Evolutionary conservation across 257 asterid genomes (phyloP), one percentile per base, ranked within the genome.

Genomic region (Scutellaria galericulata): DNA sequence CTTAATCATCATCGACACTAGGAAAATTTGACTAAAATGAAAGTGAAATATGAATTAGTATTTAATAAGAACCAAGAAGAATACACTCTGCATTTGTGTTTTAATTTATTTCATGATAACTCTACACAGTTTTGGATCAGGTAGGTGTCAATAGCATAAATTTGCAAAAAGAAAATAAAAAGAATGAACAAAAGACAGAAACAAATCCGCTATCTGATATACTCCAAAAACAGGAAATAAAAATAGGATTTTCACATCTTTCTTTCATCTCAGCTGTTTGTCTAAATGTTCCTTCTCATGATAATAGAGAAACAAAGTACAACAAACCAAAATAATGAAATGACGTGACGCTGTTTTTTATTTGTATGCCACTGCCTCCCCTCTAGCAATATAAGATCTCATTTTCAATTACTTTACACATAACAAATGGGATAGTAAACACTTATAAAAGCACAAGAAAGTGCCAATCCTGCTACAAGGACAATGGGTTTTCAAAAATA

Each of bases 311-410:
- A 9, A 45, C 39, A 10, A 39, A 51, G 15, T 61, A 31, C 3
- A n/a, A 37, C 62, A 45, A 40, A 61, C 63, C 62, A 75, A 57
- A 31, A 45, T 31, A 22, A 64, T 15, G 37, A 8, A 66, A 47
- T 55, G 55, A 20, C 12, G 6, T 44, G 41, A 5, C 18, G 58
- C 20, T 8, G 46, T 15, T 44, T 12, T 20, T 18, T 9, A 18
- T 47, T 58, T 5, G 57, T 31, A 12, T n/a, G 65, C 18, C 4
- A 18, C 63, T 15, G 24, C 18, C 51, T 40, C 58, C 48, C 50
- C 45, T 76, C 37, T 31, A 15, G 68, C 47, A 64, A 18, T 58
- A 4, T 31, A 3, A 31, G 37, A 31, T 52, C 27, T 68, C 64
- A 18, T 47, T 6, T 20, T 72, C 15, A 15, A 59, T 46, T 47